Conservation (phyloP, 2,329 filamentous ascomycete genomes). For the Aspergillus alliaceus region DNA sequence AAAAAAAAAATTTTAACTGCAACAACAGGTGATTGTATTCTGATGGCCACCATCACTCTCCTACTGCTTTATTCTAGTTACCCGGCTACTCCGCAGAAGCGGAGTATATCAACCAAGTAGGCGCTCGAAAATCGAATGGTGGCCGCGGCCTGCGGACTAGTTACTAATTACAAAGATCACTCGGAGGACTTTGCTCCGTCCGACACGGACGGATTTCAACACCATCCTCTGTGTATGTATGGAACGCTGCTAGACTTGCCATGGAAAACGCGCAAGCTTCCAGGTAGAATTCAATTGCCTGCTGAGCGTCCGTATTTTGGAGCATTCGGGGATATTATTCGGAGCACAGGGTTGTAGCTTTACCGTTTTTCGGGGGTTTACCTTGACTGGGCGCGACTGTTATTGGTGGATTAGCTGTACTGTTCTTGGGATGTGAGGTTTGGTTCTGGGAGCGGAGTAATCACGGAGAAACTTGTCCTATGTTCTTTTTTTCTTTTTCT, state of each 20-base stretch:
- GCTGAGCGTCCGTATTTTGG: not conserved
- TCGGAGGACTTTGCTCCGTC: constrained; percentile 12
- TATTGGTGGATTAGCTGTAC: not conserved
- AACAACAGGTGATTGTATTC: not conserved
- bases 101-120: not conserved
- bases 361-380: not conserved
- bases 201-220: not conserved
- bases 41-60: not conserved
- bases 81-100: not conserved
- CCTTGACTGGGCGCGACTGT: not conserved
- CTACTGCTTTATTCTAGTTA: not conserved
- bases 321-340: not conserved
- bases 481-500: not conserved
- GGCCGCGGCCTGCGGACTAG: not conserved
- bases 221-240: not conserved
- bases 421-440: not conserved
- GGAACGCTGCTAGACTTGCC: not conserved
- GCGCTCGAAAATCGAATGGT: not conserved
- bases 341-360: not conserved
- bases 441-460: not conserved
- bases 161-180: not conserved
- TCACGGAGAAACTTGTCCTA: not conserved
- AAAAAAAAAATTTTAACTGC: not conserved
- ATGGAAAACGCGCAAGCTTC: not conserved
- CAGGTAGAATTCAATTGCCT: not conserved